Evolutionary conservation across 148 eudicot species (phyloP).

Genomic region (Cornus florida): DNA sequence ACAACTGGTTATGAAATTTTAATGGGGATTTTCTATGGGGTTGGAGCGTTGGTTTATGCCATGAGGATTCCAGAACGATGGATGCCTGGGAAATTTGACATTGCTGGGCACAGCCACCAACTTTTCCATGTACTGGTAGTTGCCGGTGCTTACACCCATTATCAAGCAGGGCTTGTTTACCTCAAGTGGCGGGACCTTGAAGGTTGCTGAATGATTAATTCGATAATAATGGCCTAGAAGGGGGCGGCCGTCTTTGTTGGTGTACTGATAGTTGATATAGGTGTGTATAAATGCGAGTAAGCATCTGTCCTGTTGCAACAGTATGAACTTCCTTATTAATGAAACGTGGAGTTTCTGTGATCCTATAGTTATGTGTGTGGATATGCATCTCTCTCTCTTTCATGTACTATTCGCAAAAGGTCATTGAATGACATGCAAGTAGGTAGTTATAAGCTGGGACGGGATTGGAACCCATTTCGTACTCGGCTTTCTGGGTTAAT

Average conservation of each 20-base stretch:
- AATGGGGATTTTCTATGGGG: constrained; percentile 78
- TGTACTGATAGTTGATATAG: constrained; percentile 1
- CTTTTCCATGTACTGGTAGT: constrained; percentile 86
- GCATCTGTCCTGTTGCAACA: neutral
- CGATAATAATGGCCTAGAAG: neutral
- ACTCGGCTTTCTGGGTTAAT: no score
- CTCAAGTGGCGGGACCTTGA: constrained; percentile 88
- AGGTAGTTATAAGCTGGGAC: no score
- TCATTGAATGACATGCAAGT: no score
- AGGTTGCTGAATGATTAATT: constrained; percentile 45
- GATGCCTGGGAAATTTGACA: constrained; percentile 97
- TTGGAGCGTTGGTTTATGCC: constrained; percentile 81
- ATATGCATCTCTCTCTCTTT: no score
- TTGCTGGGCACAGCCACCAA: constrained; percentile 93
- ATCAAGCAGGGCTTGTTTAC: constrained; percentile 76
- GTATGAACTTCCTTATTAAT: neutral
- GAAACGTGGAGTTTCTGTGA: neutral
- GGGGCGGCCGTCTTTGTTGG: neutral
- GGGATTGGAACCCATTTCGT: no score
- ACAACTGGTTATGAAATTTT: constrained; percentile 83
- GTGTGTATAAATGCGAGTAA: neutral
- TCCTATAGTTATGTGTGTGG: no score
- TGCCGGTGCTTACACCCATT: constrained; percentile 92
- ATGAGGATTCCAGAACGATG: constrained; percentile 84
- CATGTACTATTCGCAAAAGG: no score